Evolutionary conservation across 352 stramenopile species (phyloP).

Genomic region (Globisporangium nunn): DNA sequence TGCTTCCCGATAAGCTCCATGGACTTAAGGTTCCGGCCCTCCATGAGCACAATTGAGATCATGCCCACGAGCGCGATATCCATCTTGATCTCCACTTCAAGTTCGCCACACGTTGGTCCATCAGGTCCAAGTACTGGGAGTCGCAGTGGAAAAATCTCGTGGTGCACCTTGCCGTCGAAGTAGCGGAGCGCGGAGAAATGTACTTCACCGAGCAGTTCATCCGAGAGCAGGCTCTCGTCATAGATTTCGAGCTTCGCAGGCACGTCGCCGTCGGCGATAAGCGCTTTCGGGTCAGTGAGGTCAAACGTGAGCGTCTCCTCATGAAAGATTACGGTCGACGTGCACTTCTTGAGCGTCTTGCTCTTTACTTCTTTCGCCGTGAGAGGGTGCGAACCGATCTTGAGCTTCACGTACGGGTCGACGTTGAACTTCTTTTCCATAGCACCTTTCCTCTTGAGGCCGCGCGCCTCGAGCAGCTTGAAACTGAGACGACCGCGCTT

Average conservation of each 20-base stretch:
- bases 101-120: constrained; percentile 26
- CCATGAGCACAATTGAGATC: constrained; percentile 78
- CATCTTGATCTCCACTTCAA: constrained; percentile 69
- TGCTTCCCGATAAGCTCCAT: constrained; percentile 89
- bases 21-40: constrained; percentile 86
- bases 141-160: constrained; percentile 53
- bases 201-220: constrained; percentile 76
- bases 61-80: constrained; percentile 79
- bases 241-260: constrained; percentile 76
- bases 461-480: constrained; percentile 57
- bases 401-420: constrained; percentile 80
- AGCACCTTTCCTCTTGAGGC: constrained; percentile 48
- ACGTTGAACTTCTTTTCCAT: constrained; percentile 65
- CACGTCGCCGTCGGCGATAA: constrained; percentile 68
- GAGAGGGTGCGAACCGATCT: constrained; percentile 67
- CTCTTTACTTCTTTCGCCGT: constrained; percentile 65
- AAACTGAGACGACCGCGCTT: constrained; percentile 62
- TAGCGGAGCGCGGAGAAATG: constrained; percentile 71
- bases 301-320: constrained; percentile 82
- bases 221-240: constrained; percentile 83
- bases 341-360: constrained; percentile 79
- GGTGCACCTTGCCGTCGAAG: constrained; percentile 57
- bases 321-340: constrained; percentile 76
- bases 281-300: constrained; percentile 60
- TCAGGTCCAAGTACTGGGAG: constrained; percentile 20